phyloP scores from a whole-genome alignment of 1,139 yeast species.

The Blastobotrys petasosporus region DNA sequence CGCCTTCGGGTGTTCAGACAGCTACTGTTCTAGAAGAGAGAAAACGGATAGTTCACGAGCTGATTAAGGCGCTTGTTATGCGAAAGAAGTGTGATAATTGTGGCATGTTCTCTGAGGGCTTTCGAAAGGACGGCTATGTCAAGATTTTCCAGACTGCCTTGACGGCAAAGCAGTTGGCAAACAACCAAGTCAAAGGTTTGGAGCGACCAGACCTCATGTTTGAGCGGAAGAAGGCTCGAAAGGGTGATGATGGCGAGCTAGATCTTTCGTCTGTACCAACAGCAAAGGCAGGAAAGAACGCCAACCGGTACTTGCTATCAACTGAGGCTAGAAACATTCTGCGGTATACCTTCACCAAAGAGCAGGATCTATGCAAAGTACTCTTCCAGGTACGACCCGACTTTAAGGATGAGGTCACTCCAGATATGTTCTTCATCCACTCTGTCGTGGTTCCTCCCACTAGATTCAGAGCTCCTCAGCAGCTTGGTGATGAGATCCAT shows the following conservation, averaged over 20 bases:
- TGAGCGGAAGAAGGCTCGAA: constrained; percentile 25
- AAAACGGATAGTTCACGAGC: constrained; percentile 65
- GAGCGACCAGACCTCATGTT: constrained; percentile 66
- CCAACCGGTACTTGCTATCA: constrained; percentile 79
- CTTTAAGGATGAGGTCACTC: constrained; percentile 46
- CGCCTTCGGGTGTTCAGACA: constrained; percentile 63
- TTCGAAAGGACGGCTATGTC: constrained; percentile 90
- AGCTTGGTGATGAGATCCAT: constrained; percentile 92
- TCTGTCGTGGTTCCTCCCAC: constrained; percentile 93
- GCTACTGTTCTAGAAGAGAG: constrained; percentile 86
- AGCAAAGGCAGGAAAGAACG: constrained; percentile 46
- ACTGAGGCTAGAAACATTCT: constrained; percentile 80
- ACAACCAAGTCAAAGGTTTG: constrained; percentile 78
- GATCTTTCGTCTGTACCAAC: constrained; percentile 28
- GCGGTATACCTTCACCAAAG: constrained; percentile 67
- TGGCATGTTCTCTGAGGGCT: constrained; percentile 89
- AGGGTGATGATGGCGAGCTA: constrained; percentile 24
- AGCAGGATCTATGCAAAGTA: constrained; percentile 37
- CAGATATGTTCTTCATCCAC: constrained; percentile 90
- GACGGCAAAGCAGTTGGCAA: constrained; percentile 66
- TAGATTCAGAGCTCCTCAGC: constrained; percentile 92
- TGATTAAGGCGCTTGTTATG: constrained; percentile 63
- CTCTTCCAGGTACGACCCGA: constrained; percentile 77
- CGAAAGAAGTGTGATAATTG: constrained; percentile 93
- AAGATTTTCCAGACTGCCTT: constrained; percentile 87